Evolutionary conservation across 257 asterid species (phyloP).

Genomic region (Mitragyna speciosa): DNA sequence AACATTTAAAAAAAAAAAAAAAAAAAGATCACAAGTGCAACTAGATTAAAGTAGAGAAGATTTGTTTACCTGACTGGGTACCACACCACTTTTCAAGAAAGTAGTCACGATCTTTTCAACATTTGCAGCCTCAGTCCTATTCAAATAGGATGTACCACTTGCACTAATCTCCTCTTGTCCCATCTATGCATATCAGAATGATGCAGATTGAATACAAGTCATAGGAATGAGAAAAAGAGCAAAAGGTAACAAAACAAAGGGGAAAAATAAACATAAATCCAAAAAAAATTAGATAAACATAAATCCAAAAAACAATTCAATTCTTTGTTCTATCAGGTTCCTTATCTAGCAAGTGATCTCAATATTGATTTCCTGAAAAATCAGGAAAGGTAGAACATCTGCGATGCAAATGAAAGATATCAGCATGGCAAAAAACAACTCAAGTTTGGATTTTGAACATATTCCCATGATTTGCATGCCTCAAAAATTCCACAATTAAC

Average conservation of each 20-base stretch:
- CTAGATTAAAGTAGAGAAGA: background rate
- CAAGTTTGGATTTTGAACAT: background rate
- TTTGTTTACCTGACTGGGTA: slow-evolving; percentile 79
- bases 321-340: background rate
- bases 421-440: background rate
- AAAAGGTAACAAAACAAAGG: background rate
- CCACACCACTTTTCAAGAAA: slow-evolving; percentile 94
- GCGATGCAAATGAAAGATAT: background rate
- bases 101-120: slow-evolving; percentile 97
- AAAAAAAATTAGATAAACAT: background rate
- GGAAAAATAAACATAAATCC: background rate
- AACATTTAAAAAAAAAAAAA: no score
- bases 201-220: background rate
- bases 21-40: background rate
- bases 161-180: slow-evolving; percentile 99
- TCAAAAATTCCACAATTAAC: background rate
- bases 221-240: background rate
- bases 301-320: background rate
- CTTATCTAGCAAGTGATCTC: background rate
- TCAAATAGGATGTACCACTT: slow-evolving; percentile 93
- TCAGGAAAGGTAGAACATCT: background rate
- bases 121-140: slow-evolving; percentile 96
- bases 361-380: background rate
- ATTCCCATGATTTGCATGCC: background rate
- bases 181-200: slow-evolving; percentile 54